phyloP scores from a whole-genome alignment of 352 stramenopile species.

The Phytopythium vexans region DNA sequence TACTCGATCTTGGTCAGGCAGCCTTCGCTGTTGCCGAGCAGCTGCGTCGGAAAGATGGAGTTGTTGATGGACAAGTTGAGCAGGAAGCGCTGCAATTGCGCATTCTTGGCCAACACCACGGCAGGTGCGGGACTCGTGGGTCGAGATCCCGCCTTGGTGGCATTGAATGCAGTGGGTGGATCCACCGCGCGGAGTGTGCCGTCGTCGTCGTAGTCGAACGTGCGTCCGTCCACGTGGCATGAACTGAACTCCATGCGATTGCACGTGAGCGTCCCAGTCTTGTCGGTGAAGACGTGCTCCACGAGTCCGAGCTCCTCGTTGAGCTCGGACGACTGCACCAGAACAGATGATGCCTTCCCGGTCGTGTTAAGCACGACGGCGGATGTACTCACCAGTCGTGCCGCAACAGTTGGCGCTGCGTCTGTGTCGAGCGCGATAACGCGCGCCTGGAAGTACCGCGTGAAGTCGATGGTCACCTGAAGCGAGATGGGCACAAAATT shows the following conservation, averaged over 20 bases:
- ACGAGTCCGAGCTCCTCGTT: conserved; percentile 93
- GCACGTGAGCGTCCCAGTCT: conserved; percentile 91
- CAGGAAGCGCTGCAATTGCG: conserved; percentile 34
- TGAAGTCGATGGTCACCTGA: conserved; percentile 88
- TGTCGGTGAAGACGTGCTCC: conserved; percentile 96
- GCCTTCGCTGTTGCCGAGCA: neutral
- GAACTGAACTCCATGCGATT: conserved; percentile 94
- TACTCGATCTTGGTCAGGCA: conserved; percentile 36
- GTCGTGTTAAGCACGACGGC: neutral
- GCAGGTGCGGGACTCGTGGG: conserved; percentile 2
- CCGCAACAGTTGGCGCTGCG: neutral
- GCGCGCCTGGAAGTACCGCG: conserved; percentile 75
- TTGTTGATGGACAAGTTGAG: conserved; percentile 65
- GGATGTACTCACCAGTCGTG: neutral
- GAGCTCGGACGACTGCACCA: conserved; percentile 81
- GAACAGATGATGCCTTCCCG: conserved; percentile 42
- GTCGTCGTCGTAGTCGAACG: conserved; percentile 31
- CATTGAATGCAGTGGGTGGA: neutral
- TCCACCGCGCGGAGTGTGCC: conserved; percentile 24
- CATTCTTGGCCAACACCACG: conserved; percentile 10
- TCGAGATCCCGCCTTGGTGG: conserved; percentile 3
- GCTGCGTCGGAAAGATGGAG: conserved; percentile 32
- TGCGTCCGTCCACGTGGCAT: conserved; percentile 87
- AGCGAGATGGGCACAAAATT: conserved; percentile 93
- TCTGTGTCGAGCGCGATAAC: conserved; percentile 69